Evolutionary conservation across 768 basidiomycete species (phyloP), one percentile per base, ranked within the genome.

Genomic region (Clathrus columnatus): DNA sequence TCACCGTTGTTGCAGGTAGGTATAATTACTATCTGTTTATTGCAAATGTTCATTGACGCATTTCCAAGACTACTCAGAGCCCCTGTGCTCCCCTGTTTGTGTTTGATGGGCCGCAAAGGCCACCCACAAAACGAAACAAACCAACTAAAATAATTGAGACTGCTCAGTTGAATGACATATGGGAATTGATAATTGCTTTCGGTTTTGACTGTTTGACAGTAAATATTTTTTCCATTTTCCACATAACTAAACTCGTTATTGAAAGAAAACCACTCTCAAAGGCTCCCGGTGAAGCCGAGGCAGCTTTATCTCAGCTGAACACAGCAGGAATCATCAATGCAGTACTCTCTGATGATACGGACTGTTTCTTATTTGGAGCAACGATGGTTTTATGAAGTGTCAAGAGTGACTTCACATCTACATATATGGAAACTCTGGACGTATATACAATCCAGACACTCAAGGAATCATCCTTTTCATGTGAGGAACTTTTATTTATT

Each of bases 231-330:
- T 26, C 14, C 41, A n/a, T 18, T 5, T 51, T 5, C 18, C 8
- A 20, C 8, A 51, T 18, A 29, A 51, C 30, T 17, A 14, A 32
- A 6, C 50, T 36, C n/a, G n/a, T n/a, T n/a, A n/a, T n/a, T n/a
- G 36, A 18, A 36, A 32, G 18, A 14, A 10, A 41, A n/a, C 20
- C n/a, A 5, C n/a, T 23, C 29, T 51, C 5, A n/a, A 20, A 84
- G 84, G 93, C 91, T 14, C 93, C 93, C 6, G 92, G 91, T 16
- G 93, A 96, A 69, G 93, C 94, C 0, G 93, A 97, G 68, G 93
- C 93, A 0, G 92, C 95, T 64, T 75, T 96, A 2, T 93, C 93
- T 0, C 84, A 88, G 59, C 73, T 96, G 54, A 93, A 91, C 62
- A 73, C 77, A 4, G 79, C 83, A 41, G 90, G 90, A 2, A 67